Percentiles rank a stretch among this genome's conserved stretches.
Conservation (phyloP, 1,139 yeast species). For the Debaryomycetaceae sp. region DNA sequence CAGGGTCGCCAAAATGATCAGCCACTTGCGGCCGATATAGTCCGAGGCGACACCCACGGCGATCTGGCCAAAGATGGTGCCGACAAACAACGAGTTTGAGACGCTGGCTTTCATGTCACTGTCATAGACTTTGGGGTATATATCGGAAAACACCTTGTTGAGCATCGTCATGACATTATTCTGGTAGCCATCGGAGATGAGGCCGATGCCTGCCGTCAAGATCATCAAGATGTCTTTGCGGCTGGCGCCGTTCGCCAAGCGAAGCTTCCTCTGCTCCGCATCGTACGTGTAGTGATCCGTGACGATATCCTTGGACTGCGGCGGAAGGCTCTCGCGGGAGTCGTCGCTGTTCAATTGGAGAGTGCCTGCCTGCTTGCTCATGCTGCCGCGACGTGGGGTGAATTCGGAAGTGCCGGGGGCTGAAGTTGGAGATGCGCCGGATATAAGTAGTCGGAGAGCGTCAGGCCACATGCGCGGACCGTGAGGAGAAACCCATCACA, state of each 20-base stretch:
- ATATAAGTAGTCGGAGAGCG: too few species aligned
- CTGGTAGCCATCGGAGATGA: slow-evolving; percentile 55
- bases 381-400: too few species aligned
- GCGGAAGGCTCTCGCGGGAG: too few species aligned
- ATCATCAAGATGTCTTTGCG: slow-evolving; percentile 29
- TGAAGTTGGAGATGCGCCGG: too few species aligned
- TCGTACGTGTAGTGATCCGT: slow-evolving; percentile 16
- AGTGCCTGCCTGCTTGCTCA: too few species aligned
- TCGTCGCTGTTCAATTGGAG: too few species aligned
- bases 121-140: slow-evolving; percentile 35
- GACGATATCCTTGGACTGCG: too few species aligned
- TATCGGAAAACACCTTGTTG: slow-evolving; percentile 35
- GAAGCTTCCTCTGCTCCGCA: slow-evolving; percentile 18
- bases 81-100: slow-evolving; percentile 47
- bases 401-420: too few species aligned
- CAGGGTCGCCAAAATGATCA: slow-evolving; percentile 43
- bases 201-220: slow-evolving; percentile 46
- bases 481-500: too few species aligned
- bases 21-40: slow-evolving; percentile 47
- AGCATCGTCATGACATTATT: slow-evolving; percentile 53
- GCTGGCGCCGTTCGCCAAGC: slow-evolving; percentile 20
- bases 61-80: slow-evolving; percentile 50
- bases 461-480: too few species aligned
- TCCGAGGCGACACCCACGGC: slow-evolving; percentile 46
- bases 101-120: slow-evolving; percentile 41